A percentile compares a stretch with the other conserved stretches of the same genome.
Conservation (phyloP, 805 yeast species). For the Komagataella pseudopastoris region DNA sequence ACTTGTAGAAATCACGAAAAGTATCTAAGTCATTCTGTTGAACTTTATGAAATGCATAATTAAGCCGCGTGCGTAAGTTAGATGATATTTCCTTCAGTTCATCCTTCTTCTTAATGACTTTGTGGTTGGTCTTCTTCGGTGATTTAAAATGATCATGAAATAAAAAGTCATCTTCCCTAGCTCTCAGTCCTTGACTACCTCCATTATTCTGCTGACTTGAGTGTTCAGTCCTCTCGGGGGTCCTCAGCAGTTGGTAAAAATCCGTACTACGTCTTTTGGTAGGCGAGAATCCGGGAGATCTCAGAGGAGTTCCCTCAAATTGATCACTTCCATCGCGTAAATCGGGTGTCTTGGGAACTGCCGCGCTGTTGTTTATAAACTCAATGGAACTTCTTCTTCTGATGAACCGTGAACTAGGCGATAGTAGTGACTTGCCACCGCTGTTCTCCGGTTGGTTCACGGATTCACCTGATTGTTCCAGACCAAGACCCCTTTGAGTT, state of each 20-base stretch:
- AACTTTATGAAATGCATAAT: conserved; percentile 21
- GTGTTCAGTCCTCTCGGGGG: conserved; percentile 15
- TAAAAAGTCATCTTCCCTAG: conserved; percentile 15
- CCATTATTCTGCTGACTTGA: conserved; percentile 4
- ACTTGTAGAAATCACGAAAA: background rate
- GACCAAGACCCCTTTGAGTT: background rate
- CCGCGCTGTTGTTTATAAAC: background rate
- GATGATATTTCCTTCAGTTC: conserved; percentile 22
- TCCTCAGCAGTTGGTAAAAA: conserved; percentile 19
- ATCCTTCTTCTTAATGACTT: conserved; percentile 16
- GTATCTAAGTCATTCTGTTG: conserved; percentile 15
- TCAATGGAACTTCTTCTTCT: background rate
- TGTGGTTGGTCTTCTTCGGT: conserved; percentile 12
- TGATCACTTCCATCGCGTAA: conserved; percentile 10
- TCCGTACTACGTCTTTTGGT: conserved; percentile 18
- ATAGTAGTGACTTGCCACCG: background rate
- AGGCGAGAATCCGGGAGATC: conserved; percentile 19
- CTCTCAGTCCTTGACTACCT: conserved; percentile 1
- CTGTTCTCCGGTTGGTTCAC: background rate
- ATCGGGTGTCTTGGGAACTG: conserved; percentile 16
- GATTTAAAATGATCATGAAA: conserved; percentile 15
- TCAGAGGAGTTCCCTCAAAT: conserved; percentile 18
- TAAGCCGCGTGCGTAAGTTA: conserved; percentile 20
- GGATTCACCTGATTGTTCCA: background rate
- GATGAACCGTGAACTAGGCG: background rate